Evolutionary conservation across 202 grass and related monocot species (phyloP).

Genomic region (Zizania palustris): DNA sequence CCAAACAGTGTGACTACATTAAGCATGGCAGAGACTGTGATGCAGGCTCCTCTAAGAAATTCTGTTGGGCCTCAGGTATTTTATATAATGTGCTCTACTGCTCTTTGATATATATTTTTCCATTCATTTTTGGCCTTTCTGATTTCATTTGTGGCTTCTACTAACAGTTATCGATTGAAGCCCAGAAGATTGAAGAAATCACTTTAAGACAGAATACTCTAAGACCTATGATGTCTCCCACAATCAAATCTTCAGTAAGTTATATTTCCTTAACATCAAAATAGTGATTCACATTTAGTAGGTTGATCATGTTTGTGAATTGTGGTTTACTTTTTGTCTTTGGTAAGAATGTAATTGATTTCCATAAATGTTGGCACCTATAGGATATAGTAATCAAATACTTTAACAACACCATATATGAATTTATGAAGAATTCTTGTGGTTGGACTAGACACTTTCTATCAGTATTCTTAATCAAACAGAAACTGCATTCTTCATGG

Average conservation of each 20-base stretch:
- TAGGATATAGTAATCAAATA: neutral
- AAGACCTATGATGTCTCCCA: conserved; percentile 50
- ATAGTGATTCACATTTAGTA: conserved; percentile 12
- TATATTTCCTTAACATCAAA: conserved; percentile 29
- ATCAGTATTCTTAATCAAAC: neutral
- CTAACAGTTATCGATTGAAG: conserved; percentile 55
- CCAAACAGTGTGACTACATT: conserved; percentile 52
- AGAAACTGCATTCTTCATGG: neutral
- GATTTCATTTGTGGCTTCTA: conserved; percentile 25
- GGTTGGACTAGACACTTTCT: conserved; percentile 26
- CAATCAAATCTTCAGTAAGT: conserved; percentile 61
- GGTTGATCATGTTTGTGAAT: neutral
- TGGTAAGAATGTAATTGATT: neutral
- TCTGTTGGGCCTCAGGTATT: conserved; percentile 74
- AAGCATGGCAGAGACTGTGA: conserved; percentile 84
- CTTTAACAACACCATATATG: conserved; percentile 1
- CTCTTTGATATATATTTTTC: conserved; percentile 24
- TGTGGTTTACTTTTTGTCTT: conserved; percentile 25
- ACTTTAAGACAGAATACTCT: conserved; percentile 63
- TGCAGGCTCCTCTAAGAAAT: conserved; percentile 67
- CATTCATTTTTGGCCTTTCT: conserved; percentile 10
- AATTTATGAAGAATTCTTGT: conserved; percentile 1
- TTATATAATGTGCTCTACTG: conserved; percentile 29
- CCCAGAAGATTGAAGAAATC: conserved; percentile 79
- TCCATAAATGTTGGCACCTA: neutral